These are phyloP conservation scores for Heritiera fomes DNA, from an alignment of 345 rosid species.

Conservation along the genomic window DNA sequence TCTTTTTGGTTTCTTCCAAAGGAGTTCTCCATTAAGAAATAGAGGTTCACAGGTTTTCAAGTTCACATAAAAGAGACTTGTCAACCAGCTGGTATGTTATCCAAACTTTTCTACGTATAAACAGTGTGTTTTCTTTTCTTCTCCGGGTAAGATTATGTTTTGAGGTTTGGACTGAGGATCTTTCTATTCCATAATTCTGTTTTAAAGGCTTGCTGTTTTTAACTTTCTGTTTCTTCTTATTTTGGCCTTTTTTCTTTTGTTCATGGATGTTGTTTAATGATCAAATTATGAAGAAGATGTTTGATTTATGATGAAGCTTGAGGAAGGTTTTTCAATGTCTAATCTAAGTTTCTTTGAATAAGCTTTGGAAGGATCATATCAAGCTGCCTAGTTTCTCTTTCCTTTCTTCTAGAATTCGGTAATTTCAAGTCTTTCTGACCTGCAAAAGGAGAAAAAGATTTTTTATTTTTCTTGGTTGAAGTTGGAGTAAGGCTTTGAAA, in stretches of 20 bases:
- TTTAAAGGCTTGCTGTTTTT: background rate
- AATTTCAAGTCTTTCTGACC: background rate
- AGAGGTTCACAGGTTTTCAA: background rate
- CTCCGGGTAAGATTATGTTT: background rate
- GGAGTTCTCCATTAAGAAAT: background rate
- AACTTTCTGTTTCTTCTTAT: background rate
- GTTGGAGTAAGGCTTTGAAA: background rate
- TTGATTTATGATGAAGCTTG: background rate
- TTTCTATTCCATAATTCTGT: background rate
- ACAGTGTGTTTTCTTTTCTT: background rate
- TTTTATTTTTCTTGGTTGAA: background rate
- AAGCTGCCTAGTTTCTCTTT: background rate
- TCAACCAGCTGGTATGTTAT: conserved; percentile 11
- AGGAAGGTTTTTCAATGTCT: background rate
- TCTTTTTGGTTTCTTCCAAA: background rate
- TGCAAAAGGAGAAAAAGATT: background rate
- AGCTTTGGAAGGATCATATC: background rate
- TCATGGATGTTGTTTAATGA: background rate
- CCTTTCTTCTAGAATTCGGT: background rate
- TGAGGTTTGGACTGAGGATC: background rate
- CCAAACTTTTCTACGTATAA: background rate
- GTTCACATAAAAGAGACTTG: background rate
- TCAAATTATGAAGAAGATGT: background rate
- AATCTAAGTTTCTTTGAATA: background rate
- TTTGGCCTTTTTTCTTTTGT: background rate